A percentile compares a stretch with the other conserved stretches of the same genome.
Evolutionary conservation across 2,329 filamentous ascomycete species (phyloP).

Genomic region (Neurospora crassa): DNA sequence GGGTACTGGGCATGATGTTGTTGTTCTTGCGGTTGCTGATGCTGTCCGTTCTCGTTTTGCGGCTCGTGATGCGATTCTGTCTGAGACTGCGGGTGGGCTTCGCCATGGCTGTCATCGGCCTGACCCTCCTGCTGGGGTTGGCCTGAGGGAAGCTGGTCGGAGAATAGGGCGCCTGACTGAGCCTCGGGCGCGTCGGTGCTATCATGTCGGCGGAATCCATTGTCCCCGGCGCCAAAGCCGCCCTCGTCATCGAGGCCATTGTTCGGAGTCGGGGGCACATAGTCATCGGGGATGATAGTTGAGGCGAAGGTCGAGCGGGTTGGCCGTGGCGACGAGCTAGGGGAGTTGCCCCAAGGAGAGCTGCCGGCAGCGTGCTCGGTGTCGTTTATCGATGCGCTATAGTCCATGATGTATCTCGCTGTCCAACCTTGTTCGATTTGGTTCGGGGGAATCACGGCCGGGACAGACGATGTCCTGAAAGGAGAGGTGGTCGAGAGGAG

Average conservation of each 20-base stretch:
- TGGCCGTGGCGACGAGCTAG: slow-evolving; percentile 39
- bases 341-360: slow-evolving; percentile 49
- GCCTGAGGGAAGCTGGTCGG: slow-evolving; percentile 31
- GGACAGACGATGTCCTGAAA: background rate
- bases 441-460: background rate
- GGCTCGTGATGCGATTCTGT: slow-evolving; percentile 6
- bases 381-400: slow-evolving; percentile 46
- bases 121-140: slow-evolving; percentile 21
- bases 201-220: slow-evolving; percentile 34
- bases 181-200: slow-evolving; percentile 30
- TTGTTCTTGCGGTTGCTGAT: slow-evolving; percentile 13
- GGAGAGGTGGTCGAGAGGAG: background rate
- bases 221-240: slow-evolving; percentile 26
- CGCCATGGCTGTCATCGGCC: background rate
- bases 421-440: background rate
- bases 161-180: slow-evolving; percentile 29
- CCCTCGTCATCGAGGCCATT: slow-evolving; percentile 32
- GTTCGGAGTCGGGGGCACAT: slow-evolving; percentile 29
- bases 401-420: slow-evolving; percentile 39
- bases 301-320: slow-evolving; percentile 34
- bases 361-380: slow-evolving; percentile 41
- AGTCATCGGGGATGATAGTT: slow-evolving; percentile 28
- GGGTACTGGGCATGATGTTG: slow-evolving; percentile 14
- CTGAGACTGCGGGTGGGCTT: slow-evolving; percentile 4
- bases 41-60: slow-evolving; percentile 17